Base-by-base conservation (phyloP, 1,284 basidiomycete species). In the Cryptococcus neoformans region DNA sequence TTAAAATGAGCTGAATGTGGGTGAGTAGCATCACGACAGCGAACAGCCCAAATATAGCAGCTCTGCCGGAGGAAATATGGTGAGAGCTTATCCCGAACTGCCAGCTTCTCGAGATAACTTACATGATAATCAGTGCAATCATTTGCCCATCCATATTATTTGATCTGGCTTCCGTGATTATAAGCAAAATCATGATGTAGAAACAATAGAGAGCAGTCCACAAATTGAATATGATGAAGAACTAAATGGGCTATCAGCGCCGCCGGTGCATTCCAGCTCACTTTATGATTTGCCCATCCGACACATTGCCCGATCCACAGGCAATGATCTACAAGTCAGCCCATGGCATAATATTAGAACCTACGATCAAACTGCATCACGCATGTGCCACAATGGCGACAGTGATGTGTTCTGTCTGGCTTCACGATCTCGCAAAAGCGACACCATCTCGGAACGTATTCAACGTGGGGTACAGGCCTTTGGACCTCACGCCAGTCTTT, bases 301-400 rank as follows among this genome's bases (percentile, higher is more conserved):
- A 78, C 74, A 56, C 76, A 78, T 54, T 69, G 70, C 2, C 74
- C 75, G 5, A 78, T 62, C 74, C 74, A 77, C 3, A 70, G n/a
- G 45, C 75, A 74, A 48, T 74, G 74, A 51, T 75, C 72, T 74
- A 44, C 4, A 28, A 12, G 48, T 60, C 46, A 59, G 44, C 49
- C 7, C 16, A 1, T 39, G 7, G 14, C n/a, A 36, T 9, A 28
- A 8, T 35, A 41, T 9, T 35, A 14, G 12, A 14, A 47, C 16
- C 65, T 64, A 69, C 72, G 73, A 54, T 75, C 74, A 51, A 70
- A 76, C 44, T 68, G 66, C 53, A 75, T 48, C 2, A 78, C 62
- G 45, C 76, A 78, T 0, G 68, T 73, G 2, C 74, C 76, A 44
- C 76, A 78, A 54, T 77, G 74, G 4, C 76, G 66, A 58, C 76